These are phyloP conservation scores for Aspergillus alliaceus DNA, from an alignment of 2,329 filamentous ascomycete genomes.

Conservation along the genomic window DNA sequence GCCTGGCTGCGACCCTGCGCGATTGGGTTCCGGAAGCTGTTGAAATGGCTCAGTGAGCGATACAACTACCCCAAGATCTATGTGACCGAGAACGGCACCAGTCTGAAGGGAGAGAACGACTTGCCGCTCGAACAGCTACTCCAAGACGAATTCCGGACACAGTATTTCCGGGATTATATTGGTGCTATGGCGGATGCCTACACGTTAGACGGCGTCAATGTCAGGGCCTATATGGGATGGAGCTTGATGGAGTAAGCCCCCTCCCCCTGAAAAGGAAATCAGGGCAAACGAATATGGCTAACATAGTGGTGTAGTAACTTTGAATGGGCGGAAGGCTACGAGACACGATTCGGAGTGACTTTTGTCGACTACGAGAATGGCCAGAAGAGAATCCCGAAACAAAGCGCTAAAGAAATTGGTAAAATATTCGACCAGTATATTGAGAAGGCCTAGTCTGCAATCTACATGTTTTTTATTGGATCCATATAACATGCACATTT, in stretches of 20 bases:
- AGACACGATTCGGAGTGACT: constrained; percentile 80
- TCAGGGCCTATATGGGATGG: constrained; percentile 82
- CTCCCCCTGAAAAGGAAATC: neutral
- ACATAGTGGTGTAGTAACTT: constrained; percentile 61
- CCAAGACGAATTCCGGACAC: constrained; percentile 76
- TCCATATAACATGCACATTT: neutral
- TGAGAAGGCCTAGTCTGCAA: constrained; percentile 53
- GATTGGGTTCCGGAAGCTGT: constrained; percentile 72
- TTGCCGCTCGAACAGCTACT: constrained; percentile 69
- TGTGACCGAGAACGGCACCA: constrained; percentile 87
- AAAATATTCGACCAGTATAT: constrained; percentile 71
- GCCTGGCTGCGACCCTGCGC: constrained; percentile 78
- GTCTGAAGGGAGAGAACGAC: constrained; percentile 79
- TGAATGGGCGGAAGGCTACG: constrained; percentile 89
- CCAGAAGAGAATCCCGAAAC: constrained; percentile 80
- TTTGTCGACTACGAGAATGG: constrained; percentile 78
- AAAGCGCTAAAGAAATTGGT: constrained; percentile 72
- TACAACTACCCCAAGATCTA: constrained; percentile 78
- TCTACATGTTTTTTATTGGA: neutral
- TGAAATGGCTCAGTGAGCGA: constrained; percentile 74
- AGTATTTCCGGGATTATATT: constrained; percentile 79
- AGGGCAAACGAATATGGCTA: too few species aligned
- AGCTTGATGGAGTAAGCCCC: constrained; percentile 70
- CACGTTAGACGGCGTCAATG: constrained; percentile 71
- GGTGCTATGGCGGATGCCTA: constrained; percentile 73